These are phyloP conservation scores for Chaetomium sp. DNA, from an alignment of 2,329 filamentous ascomycete genomes.

Conservation along the genomic window DNA sequence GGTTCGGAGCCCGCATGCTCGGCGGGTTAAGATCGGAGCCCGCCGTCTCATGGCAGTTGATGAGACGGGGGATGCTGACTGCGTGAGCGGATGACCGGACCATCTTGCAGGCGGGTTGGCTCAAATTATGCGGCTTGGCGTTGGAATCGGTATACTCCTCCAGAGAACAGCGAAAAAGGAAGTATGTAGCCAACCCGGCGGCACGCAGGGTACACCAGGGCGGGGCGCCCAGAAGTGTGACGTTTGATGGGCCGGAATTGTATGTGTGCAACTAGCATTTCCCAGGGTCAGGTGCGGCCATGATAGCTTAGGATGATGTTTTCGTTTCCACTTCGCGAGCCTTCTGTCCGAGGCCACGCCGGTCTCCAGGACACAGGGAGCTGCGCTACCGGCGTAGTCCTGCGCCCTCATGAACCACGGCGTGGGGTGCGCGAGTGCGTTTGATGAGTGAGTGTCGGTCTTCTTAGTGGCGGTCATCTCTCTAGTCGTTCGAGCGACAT, in stretches of 20 bases:
- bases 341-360: too few species aligned
- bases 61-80: constrained; percentile 10
- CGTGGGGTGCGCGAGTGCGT: too few species aligned
- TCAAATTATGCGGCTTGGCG: not conserved
- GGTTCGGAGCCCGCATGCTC: too few species aligned
- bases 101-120: constrained; percentile 8
- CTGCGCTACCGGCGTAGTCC: too few species aligned
- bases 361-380: too few species aligned
- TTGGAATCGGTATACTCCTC: too few species aligned
- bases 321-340: not conserved
- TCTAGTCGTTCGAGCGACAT: not conserved
- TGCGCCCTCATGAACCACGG: too few species aligned
- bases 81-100: constrained; percentile 9
- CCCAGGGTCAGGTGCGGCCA: constrained; percentile 8
- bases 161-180: too few species aligned
- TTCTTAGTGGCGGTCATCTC: not conserved
- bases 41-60: not conserved
- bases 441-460: too few species aligned
- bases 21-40: not conserved
- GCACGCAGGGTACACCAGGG: too few species aligned
- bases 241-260: not conserved
- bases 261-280: constrained; percentile 5
- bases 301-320: not conserved
- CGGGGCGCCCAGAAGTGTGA: constrained; percentile 7
- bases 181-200: too few species aligned